A percentile compares a stretch with the other conserved stretches of the same genome.
phyloP scores from a whole-genome alignment of 2,329 filamentous ascomycete genomes.

The Setomelanomma holmii region DNA sequence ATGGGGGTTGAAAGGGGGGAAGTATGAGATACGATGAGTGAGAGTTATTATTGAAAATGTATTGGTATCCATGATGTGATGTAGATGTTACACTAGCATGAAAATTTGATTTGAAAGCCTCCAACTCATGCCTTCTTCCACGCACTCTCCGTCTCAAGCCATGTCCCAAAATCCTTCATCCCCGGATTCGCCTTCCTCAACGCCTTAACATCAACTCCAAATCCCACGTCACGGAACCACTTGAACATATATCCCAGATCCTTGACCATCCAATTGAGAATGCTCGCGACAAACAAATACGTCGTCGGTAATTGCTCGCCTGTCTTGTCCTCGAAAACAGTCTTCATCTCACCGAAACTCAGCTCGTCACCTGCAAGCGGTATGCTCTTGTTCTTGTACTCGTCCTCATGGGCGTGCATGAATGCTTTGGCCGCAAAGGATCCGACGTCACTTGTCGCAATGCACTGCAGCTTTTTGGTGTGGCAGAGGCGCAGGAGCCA shows the following conservation, averaged over 20 bases:
- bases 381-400: conserved; percentile 51
- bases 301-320: conserved; percentile 51
- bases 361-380: conserved; percentile 60
- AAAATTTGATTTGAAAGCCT: no score
- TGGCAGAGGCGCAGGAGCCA: conserved; percentile 24
- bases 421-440: conserved; percentile 57
- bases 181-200: conserved; percentile 51
- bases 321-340: conserved; percentile 53
- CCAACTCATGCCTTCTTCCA: conserved; percentile 4
- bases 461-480: conserved; percentile 40
- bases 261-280: conserved; percentile 43
- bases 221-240: conserved; percentile 57
- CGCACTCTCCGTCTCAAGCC: conserved; percentile 54
- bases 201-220: conserved; percentile 50
- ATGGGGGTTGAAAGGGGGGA: no score
- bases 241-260: conserved; percentile 53
- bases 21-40: no score
- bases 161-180: conserved; percentile 54
- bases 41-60: no score
- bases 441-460: conserved; percentile 55
- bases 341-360: conserved; percentile 48
- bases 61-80: no score
- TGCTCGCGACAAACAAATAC: conserved; percentile 44
- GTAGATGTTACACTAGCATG: no score
- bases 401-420: conserved; percentile 36